Percentiles rank a stretch among this genome's conserved stretches.
These are phyloP conservation scores for Geranomyces michiganensis DNA, from an alignment of 192 early-diverging fungal genomes.

Conservation along the genomic window DNA sequence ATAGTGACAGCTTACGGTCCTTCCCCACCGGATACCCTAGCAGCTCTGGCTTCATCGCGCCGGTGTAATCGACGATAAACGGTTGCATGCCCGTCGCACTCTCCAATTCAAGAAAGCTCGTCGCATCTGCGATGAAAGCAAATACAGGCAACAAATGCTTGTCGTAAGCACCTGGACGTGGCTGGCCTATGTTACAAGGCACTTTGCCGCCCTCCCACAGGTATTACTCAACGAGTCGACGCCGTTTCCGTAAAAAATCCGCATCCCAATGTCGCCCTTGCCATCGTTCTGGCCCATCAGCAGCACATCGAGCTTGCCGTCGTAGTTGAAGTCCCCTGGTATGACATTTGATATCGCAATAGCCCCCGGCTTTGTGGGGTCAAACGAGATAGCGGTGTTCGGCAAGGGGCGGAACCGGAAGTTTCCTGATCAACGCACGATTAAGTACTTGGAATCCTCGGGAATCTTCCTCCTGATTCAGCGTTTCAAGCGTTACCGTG, in stretches of 20 bases:
- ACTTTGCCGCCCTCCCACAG: neutral
- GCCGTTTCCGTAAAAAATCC: constrained; percentile 74
- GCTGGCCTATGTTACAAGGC: neutral
- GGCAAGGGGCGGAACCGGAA: constrained; percentile 28
- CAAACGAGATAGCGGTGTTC: constrained; percentile 53
- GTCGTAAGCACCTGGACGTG: neutral
- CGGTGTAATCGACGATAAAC: constrained; percentile 62
- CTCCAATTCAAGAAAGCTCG: constrained; percentile 7
- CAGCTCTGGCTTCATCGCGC: constrained; percentile 64
- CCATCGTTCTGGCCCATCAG: constrained; percentile 65
- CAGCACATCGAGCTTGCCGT: constrained; percentile 84
- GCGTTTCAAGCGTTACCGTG: constrained; percentile 43
- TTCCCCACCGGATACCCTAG: constrained; percentile 43
- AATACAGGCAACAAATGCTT: too few relatives aligned
- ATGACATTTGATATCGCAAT: constrained; percentile 73
- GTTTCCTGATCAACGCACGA: neutral
- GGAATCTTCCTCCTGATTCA: neutral
- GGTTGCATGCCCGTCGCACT: constrained; percentile 51
- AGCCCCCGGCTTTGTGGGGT: constrained; percentile 16
- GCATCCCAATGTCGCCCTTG: constrained; percentile 50
- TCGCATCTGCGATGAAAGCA: constrained; percentile 14
- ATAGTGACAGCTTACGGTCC: constrained; percentile 27
- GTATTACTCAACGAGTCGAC: constrained; percentile 61
- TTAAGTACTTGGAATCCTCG: neutral
- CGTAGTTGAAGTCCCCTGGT: constrained; percentile 87